Base-by-base conservation (phyloP, 192 early-diverging fungal species). In the Phlyctochytrium planicorne region DNA sequence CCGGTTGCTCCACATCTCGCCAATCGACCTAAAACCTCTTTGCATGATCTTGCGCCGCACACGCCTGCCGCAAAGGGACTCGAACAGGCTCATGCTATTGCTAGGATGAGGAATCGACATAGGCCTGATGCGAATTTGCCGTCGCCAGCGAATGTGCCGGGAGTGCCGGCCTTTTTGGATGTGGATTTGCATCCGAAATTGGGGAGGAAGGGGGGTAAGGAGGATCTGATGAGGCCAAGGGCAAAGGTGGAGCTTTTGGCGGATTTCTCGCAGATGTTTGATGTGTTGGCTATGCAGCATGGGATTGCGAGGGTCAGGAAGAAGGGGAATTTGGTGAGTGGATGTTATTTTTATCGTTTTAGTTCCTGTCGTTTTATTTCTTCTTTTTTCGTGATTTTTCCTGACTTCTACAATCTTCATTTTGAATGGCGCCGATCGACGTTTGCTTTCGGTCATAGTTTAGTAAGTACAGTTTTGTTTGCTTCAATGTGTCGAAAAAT, bases 191-290 rank as follows among this genome's bases (percentile, higher is more conserved):
- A 47, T 47, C 20, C 40, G 40, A 47, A 47, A 47, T 14, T 47
- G 40, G 10, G 12, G 25, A 10, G 25, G 55, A 4, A 29, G 27
- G 25, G 25, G 27, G 12, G 27, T 29, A 27, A 14, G 20, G 55
- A 57, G 55, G 55, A 57, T 4, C 55, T 57, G 20, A 10, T 57
- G 20, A 29, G 25, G 55, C 16, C 68, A 30, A n/a, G 32, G 40
- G 62, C 55, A 1, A 47, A 40, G n/a, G 62, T 70, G 52, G 68
- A 70, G 25, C 52, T 70, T 1, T 63, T 70, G 14, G 50, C 34
- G 6, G 68, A 70, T 52, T 70, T 70, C 63, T 53, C 68, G 16
- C 61, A 70, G 33, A 70, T 70, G 68, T 53, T 70, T 36, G 68
- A 63, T 17, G 68, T 70, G 16, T 31, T 70, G 1, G 60, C 47